Base-by-base conservation (phyloP, 345 rosid species). In the Syzygium oleosum region DNA sequence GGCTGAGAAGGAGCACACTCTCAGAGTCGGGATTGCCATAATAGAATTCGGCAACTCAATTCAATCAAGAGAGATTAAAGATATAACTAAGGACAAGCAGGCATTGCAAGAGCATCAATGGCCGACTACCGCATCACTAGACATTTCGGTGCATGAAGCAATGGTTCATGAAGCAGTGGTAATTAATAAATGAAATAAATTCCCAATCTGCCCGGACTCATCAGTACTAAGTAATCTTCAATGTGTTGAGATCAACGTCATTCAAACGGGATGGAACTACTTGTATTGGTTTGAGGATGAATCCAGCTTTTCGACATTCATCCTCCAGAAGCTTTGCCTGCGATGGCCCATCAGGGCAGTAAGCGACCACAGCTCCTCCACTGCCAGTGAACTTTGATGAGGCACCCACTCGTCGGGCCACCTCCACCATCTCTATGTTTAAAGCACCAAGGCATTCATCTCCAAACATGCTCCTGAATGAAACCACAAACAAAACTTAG, bases 371-470 rank as follows among this genome's bases (percentile, higher is more conserved):
- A 17, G 98, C 99, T 89, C 99, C 98, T 84, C 98, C 99, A 77
- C 99, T 98, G 86, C 99, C 98, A 0, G 99, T 98, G 89, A 96
- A 96, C 90, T 98, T 98, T 2, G 98, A 92, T 0, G 98, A 95
- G 84, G 98, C 97, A 7, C 98, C 98, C 23, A 94, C 91, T 80
- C 92, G 93, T 84, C 97, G 91, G 29, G 97, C 98, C 25, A 96
- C 90, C 88, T 95, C 98, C 93, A 96, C 98, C 99, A 98, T 96
- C 91, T 98, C 94, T 87, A 98, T 90, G 93, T 96, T 96, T 86
- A 95, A 29, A 22, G 90, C 92, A 80, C 98, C 98, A 9, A 98
- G 91, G 88, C 91, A 93, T 19, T 94, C 98, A 84, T 96, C 97
- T 55, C 99, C 99, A 87, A 95, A 96, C 98, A 96, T 96, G 80